Evolutionary conservation across 2,329 filamentous ascomycete species (phyloP).

Genomic region (Chrysoporthe puriensis): DNA sequence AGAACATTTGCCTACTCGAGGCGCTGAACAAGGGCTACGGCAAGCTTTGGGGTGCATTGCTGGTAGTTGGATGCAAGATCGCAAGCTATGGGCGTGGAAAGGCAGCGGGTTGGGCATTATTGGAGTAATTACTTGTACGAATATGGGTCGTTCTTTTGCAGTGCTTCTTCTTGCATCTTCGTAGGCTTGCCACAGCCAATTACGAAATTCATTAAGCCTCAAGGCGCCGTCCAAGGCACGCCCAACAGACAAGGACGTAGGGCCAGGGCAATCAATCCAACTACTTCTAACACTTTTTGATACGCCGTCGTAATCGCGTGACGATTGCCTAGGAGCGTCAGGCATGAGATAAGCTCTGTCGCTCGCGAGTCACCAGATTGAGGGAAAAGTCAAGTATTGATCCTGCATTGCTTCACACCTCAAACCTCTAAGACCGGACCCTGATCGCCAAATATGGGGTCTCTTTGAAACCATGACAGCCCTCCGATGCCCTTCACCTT

Average conservation of each 20-base stretch:
- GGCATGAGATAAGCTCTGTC: no score
- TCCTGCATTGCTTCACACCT: not conserved
- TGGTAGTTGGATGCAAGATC: not conserved
- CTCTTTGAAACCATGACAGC: slow-evolving; percentile 60
- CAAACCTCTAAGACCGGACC: slow-evolving; percentile 45
- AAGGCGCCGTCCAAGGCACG: not conserved
- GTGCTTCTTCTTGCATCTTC: not conserved
- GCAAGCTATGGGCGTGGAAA: not conserved
- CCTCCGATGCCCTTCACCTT: slow-evolving; percentile 52
- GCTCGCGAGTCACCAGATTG: no score
- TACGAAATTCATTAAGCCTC: not conserved
- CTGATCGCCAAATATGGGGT: slow-evolving; percentile 62
- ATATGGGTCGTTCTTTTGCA: not conserved
- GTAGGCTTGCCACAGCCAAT: not conserved
- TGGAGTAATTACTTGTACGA: not conserved
- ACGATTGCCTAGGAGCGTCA: no score
- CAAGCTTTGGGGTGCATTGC: not conserved
- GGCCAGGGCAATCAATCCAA: not conserved
- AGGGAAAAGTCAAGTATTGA: not conserved
- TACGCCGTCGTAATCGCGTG: not conserved
- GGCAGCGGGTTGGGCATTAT: not conserved
- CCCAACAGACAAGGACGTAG: not conserved
- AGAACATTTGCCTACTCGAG: not conserved
- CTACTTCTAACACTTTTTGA: not conserved
- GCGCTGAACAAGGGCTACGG: not conserved